Percentiles rank a stretch among this genome's conserved stretches.
Evolutionary conservation across 1,284 basidiomycete species (phyloP).

Genomic region (Malassezia obtusa): DNA sequence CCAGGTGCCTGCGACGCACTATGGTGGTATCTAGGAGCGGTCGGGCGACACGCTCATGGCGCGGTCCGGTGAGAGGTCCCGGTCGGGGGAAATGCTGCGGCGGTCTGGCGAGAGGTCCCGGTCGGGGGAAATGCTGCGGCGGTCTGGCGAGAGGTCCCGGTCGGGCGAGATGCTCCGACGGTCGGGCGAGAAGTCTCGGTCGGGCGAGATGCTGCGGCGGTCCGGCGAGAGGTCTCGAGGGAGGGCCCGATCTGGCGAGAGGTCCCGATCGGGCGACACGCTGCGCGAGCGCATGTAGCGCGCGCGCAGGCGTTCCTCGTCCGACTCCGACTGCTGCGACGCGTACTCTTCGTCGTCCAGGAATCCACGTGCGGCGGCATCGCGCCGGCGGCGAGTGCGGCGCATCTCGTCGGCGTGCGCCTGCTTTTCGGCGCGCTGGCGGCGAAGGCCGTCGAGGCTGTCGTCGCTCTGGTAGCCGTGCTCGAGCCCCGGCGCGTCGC

Average conservation of each 20-base stretch:
- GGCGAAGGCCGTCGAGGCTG: constrained; percentile 2
- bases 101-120: constrained; percentile 2
- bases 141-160: neutral
- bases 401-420: constrained; percentile 6
- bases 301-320: constrained; percentile 12
- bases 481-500: constrained; percentile 8
- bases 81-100: neutral
- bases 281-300: constrained; percentile 7
- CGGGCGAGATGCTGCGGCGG: constrained; percentile 1
- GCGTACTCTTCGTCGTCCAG: neutral
- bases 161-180: constrained; percentile 1
- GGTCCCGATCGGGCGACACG: constrained; percentile 2
- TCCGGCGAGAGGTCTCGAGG: constrained; percentile 3
- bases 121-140: neutral
- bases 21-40: neutral
- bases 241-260: constrained; percentile 1
- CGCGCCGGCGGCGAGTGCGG: neutral
- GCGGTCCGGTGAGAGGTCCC: neutral
- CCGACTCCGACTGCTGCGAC: constrained; percentile 13
- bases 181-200: constrained; percentile 1
- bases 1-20: no score
- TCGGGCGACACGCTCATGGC: neutral
- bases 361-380: neutral
- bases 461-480: constrained; percentile 9
- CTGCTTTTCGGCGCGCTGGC: neutral